Evolutionary conservation across 176 grass and related monocot genomes (phyloP).

Genomic region (Phoenix dactylifera): DNA sequence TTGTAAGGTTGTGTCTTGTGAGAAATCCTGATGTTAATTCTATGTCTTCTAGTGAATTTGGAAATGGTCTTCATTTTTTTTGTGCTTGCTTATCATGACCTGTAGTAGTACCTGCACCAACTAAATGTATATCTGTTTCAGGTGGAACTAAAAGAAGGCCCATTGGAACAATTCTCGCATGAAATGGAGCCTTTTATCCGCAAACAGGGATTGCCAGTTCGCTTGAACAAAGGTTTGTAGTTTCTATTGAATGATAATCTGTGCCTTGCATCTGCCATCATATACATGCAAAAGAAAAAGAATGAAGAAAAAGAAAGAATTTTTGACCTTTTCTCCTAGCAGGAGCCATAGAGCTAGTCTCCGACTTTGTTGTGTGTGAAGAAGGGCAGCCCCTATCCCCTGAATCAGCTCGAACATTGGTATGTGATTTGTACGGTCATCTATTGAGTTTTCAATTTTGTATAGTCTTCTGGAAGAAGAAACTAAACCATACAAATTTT

Average conservation of each 20-base stretch:
- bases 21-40: too few species aligned
- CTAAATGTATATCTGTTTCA: slow-evolving; percentile 10
- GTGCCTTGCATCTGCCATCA: too few species aligned
- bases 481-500: too few species aligned
- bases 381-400: slow-evolving; percentile 74
- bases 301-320: too few species aligned
- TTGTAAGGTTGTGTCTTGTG: too few species aligned
- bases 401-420: slow-evolving; percentile 73
- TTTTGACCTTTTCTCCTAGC: background rate
- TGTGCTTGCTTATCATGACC: too few species aligned
- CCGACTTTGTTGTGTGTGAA: slow-evolving; percentile 84
- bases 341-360: slow-evolving; percentile 84
- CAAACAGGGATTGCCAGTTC: slow-evolving; percentile 83
- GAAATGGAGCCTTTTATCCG: slow-evolving; percentile 92
- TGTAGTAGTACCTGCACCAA: too few species aligned
- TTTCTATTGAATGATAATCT: background rate
- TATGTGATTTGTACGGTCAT: slow-evolving; percentile 19
- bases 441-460: too few species aligned
- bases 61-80: too few species aligned
- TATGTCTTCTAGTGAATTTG: too few species aligned
- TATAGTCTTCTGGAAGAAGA: too few species aligned
- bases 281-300: too few species aligned
- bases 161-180: slow-evolving; percentile 84
- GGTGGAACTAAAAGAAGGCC: slow-evolving; percentile 93
- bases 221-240: slow-evolving; percentile 78